These are phyloP conservation scores for Paecilomyces sp. DNA, from an alignment of 2,329 filamentous ascomycete species.

Conservation along the genomic window DNA sequence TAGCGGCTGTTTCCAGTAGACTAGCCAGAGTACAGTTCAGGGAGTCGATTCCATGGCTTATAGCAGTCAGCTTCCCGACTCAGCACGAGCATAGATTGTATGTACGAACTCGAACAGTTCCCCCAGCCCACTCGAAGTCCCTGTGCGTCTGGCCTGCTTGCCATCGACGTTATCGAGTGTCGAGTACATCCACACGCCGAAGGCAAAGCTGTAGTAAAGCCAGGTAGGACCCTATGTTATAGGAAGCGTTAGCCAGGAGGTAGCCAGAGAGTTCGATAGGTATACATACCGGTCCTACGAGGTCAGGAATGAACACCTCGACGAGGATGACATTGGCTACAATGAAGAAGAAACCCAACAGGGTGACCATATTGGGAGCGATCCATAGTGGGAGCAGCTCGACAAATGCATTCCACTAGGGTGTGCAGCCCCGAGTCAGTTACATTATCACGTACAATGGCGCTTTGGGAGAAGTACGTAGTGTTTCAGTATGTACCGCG, in stretches of 20 bases:
- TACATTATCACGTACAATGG: constrained; percentile 1
- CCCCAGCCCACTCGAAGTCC: constrained; percentile 87
- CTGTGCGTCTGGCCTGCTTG: constrained; percentile 91
- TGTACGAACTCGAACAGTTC: constrained; percentile 78
- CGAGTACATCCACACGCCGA: constrained; percentile 95
- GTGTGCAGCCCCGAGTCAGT: neutral
- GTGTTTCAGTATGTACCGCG: constrained; percentile 85
- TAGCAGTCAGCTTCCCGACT: constrained; percentile 15
- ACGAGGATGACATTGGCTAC: constrained; percentile 71
- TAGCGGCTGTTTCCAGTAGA: constrained; percentile 82
- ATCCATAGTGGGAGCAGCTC: constrained; percentile 91
- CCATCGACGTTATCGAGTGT: constrained; percentile 99
- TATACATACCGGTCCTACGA: constrained; percentile 71
- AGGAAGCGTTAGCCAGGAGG: constrained; percentile 7
- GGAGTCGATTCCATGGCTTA: constrained; percentile 87
- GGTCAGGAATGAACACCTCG: constrained; percentile 76
- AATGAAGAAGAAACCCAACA: constrained; percentile 92
- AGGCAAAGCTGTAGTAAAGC: constrained; percentile 92
- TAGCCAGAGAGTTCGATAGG: neutral
- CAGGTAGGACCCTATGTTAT: constrained; percentile 66
- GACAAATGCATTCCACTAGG: constrained; percentile 93
- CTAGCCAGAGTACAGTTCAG: constrained; percentile 93
- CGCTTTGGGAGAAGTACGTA: constrained; percentile 60
- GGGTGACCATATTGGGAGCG: constrained; percentile 94
- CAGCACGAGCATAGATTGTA: neutral